Percentiles rank a stretch among this genome's conserved stretches.
These are phyloP conservation scores for Cucumis sativus DNA, from an alignment of 306 rosid species.

Conservation along the genomic window Cucumber_9930_V3 NC_026660.2:25036001-25036500, in stretches of 20 bases:
- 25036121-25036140: constrained; percentile 76
- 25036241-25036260: constrained; percentile 17
- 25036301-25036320: constrained; percentile 73
- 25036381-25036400: constrained; percentile 87
- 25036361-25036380: constrained; percentile 93
- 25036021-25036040: constrained; percentile 76
- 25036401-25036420: constrained; percentile 81
- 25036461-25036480: constrained; percentile 51
- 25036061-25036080: constrained; percentile 97
- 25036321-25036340: constrained; percentile 48
- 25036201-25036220: constrained; percentile 32
- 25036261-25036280: constrained; percentile 70
- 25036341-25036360: constrained; percentile 71
- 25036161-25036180: constrained; percentile 78
- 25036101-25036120: constrained; percentile 94
- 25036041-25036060: constrained; percentile 87
- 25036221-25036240: constrained; percentile 41
- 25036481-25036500: constrained; percentile 67
- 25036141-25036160: constrained; percentile 50
- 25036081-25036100: constrained; percentile 97
- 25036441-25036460: constrained; percentile 87
- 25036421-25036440: constrained; percentile 86
- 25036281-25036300: constrained; percentile 48
- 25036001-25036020: constrained; percentile 97
- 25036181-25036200: constrained; percentile 29